Conservation (phyloP, 176 grass and related monocot species). For the Aechmea fasciata region DNA sequence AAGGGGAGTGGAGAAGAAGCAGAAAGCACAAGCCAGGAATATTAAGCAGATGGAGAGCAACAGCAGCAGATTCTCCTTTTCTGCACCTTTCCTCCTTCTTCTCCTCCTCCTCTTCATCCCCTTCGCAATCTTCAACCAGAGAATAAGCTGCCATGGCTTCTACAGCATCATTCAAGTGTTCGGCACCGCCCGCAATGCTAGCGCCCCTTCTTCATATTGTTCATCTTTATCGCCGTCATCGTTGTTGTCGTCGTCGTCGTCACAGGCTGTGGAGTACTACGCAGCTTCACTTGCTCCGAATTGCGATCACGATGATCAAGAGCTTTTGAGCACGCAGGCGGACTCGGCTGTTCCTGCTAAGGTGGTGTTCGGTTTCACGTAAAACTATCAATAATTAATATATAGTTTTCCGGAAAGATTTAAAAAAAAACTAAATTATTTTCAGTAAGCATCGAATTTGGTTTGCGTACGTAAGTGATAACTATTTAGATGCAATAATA, state of each 20-base stretch:
- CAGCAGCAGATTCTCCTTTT: slow-evolving; percentile 14
- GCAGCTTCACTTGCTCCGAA: no score
- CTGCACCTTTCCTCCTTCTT: slow-evolving; percentile 14
- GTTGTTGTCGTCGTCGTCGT: background rate
- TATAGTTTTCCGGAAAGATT: no score
- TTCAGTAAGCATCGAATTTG: no score
- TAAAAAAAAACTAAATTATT: no score
- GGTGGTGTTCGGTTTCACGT: no score
- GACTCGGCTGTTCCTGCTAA: no score
- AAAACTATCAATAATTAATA: no score
- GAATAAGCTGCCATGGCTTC: slow-evolving; percentile 10
- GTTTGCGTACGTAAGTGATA: no score
- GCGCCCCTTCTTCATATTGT: background rate
- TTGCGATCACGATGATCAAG: background rate
- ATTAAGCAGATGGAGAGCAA: slow-evolving; percentile 12
- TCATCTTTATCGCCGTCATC: no score
- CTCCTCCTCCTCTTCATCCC: slow-evolving; percentile 22
- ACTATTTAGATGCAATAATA: no score
- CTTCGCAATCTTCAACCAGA: slow-evolving; percentile 11
- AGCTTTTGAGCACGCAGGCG: no score
- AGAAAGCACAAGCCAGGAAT: slow-evolving; percentile 3
- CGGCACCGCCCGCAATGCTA: background rate
- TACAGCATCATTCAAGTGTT: background rate
- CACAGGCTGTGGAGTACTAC: background rate
- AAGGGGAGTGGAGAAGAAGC: background rate